Base-by-base conservation (phyloP, 805 yeast species). In the Suhomyces sp. region DNA sequence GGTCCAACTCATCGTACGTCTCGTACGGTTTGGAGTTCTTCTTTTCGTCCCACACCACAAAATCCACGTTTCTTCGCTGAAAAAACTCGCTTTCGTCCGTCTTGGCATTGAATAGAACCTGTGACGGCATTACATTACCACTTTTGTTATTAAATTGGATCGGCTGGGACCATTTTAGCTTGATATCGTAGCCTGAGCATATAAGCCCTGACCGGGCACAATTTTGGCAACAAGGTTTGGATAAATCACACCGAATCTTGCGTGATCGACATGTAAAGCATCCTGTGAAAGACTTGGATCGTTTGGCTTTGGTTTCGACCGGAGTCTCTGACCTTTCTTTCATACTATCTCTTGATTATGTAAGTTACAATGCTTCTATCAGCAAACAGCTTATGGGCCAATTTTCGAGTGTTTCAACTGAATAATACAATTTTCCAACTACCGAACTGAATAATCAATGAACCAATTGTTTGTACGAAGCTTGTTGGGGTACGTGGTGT, bases 211-310 rank as follows among this genome's bases (percentile, higher is more conserved):
- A 78, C 60, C 83, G 84, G 40, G 73, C 73, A 66, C 97, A 91
- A 52, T 87, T 77, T n/a, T 67, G 63, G 67, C 97, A 91, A 12
- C 70, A 64, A 0, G 97, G 97, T 56, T 77, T 79, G 13, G 76
- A 72, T 51, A 87, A 72, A 64, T 89, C 96, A 67, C 97, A 91
- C 52, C 87, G 84, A 46, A 90, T 85, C 66, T 89, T 87, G 44
- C 97, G 68, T 13, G 85, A 73, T 43, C 97, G 77, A 61, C 97
- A 90, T 0, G 96, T 88, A 75, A 89, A 89, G 64, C 97, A 91
- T 1, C 97, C 97, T 0, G 88, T 84, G 62, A 89, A 90, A 0
- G 94, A 84, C 63, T 90, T 91, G 44, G 75, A 65, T 48, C 69
- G 46, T 51, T 62, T 63, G 44, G 48, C 35, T 35, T 47, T 45